Base-by-base conservation (phyloP, 768 basidiomycete species). In the Pisolithus marmoratus region DNA sequence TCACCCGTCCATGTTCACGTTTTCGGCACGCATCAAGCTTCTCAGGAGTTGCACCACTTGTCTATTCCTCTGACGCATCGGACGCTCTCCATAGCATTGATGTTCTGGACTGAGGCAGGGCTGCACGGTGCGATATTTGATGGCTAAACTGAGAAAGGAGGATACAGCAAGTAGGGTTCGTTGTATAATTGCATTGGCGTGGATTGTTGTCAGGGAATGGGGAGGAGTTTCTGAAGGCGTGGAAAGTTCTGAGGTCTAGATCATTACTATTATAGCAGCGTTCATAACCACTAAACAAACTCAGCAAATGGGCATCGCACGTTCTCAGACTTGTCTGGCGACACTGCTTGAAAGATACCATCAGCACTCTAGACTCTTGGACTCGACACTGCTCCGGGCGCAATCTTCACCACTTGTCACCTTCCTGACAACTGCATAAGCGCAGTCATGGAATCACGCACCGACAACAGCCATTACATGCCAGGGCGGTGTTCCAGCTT, bases 91-190 rank as follows among this genome's bases (percentile, higher is more conserved):
- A 61, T 82, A 0, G 80, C 82, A 20, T 61, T 93, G 46, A 80
- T 82, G 43, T 79, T 86, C 53, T 90, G 88, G 81, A 75, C 75
- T 5, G 88, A 92, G 61, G 80, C 86, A 27, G 79, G 80, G 55
- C 66, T 81, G 49, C 76, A 80, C 41, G 77, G 81, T 12, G 82
- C 84, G 43, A 58, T 84, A 55, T 65, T 87, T 17, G 82, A 84
- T 60, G 60, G 62, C 12, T 67, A 68, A 50, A 73, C 70, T 63
- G 67, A 58, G 47, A 62, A n/a, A n/a, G n/a, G n/a, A n/a, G n/a
- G n/a, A n/a, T n/a, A 64, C 45, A 67, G 68, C 36, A 70, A 80
- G 58, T 82, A 80, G 66, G 54, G 55, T 41, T 67, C 60, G 58
- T 58, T 84, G 20, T 66, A 77, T 37, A 51, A 52, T 38, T 87